Conservation (phyloP, 176 grass and related monocot species). For the Eleusine indica region DNA sequence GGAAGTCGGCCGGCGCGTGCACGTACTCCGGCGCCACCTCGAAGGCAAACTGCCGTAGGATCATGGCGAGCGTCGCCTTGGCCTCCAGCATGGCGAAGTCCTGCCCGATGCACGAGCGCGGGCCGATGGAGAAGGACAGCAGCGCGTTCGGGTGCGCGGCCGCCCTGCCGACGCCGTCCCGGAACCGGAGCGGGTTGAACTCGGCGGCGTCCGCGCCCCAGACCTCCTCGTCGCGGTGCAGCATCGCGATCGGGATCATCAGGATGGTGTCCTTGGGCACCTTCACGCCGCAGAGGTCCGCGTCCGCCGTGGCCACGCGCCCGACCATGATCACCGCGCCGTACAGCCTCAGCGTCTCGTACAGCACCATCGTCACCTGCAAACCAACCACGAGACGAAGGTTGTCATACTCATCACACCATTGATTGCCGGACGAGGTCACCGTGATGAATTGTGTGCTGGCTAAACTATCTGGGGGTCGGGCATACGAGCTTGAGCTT, state of each 20-base stretch:
- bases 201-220: conserved; percentile 50
- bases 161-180: conserved; percentile 42
- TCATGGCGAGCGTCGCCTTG: conserved; percentile 37
- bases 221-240: conserved; percentile 52
- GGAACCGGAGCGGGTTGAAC: conserved; percentile 65
- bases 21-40: conserved; percentile 54
- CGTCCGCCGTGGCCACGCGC: conserved; percentile 28
- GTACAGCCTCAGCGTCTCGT: conserved; percentile 57
- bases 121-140: conserved; percentile 51
- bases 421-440: too few relatives aligned
- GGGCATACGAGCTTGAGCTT: conserved; percentile 55
- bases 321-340: neutral
- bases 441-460: neutral
- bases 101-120: conserved; percentile 57
- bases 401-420: neutral
- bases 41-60: conserved; percentile 57
- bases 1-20: conserved; percentile 50
- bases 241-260: conserved; percentile 37
- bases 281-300: conserved; percentile 37
- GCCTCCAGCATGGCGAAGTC: conserved; percentile 66
- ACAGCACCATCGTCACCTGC: conserved; percentile 62
- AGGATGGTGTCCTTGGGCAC: conserved; percentile 38
- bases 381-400: neutral
- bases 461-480: neutral
- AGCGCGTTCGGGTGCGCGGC: conserved; percentile 50